Evolutionary conservation across 441 rosid genomes (phyloP), one percentile per base, ranked within the genome.

Genomic region (Capsella rubella): DNA sequence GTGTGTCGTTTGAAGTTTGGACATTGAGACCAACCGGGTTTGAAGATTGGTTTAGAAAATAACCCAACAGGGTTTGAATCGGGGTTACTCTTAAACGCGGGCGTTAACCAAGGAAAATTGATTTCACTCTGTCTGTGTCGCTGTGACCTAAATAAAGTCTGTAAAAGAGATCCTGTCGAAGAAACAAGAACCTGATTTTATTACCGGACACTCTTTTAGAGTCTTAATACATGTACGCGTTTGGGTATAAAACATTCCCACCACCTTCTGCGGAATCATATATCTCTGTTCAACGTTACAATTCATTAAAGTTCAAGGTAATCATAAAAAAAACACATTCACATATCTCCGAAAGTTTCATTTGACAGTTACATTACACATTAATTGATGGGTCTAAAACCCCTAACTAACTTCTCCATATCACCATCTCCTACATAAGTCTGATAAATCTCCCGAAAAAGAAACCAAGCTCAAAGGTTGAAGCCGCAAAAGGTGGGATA

Each of bases 301-400:
- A 15, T 58, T 66, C 78, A 39, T 27, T 11, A 16, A 65, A 49
- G 45, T 58, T 54, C 37, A 35, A 34, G 8, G 15, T 34, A 64
- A 58, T 43, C 59, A 73, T 56, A 55, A 56, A 21, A 21, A 21
- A 37, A 61, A 62, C 69, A 61, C 69, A 68, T 75, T 68, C 74
- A 68, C 79, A 68, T 25, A 58, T 67, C 72, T 74, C 72, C 72
- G 40, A 43, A 49, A 49, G 73, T 31, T 74, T 39, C 63, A 67
- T 60, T 68, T 34, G 32, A 52, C 39, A 27, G 56, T 68, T 67
- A 69, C 74, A 75, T 69, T 59, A 14, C 35, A 51, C 73, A 67
- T 59, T 62, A 69, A 69, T 14, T 6, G 13, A 75, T 62, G 59
- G 74, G 51, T 68, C 73, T 76, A 76, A 63, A 63, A 69, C 66